Conservation (phyloP, 2,329 filamentous ascomycete genomes). For the Escovopsis weberi region DNA sequence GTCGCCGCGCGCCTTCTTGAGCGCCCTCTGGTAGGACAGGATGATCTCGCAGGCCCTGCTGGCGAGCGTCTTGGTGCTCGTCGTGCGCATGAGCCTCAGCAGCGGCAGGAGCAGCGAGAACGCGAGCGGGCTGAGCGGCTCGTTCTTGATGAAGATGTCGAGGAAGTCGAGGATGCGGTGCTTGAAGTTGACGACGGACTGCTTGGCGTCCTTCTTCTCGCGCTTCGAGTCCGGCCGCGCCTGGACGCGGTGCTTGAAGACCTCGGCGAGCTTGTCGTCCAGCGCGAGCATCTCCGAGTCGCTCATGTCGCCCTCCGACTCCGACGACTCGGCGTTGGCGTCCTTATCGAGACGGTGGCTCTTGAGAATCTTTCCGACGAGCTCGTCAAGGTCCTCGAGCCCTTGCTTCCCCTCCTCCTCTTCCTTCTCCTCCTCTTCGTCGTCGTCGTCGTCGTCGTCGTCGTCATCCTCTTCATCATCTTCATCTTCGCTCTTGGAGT, state of each 20-base stretch:
- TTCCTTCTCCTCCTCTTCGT: constrained; percentile 25
- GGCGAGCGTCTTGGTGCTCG: constrained; percentile 58
- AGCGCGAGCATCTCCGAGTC: constrained; percentile 91
- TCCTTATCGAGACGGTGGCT: constrained; percentile 52
- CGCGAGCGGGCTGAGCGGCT: constrained; percentile 51
- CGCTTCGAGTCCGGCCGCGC: constrained; percentile 54
- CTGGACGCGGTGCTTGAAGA: constrained; percentile 68
- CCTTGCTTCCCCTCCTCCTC: constrained; percentile 27
- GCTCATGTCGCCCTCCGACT: constrained; percentile 70
- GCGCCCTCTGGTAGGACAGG: constrained; percentile 51
- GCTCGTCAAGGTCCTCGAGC: constrained; percentile 47
- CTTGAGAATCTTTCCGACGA: constrained; percentile 64
- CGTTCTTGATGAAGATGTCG: constrained; percentile 68
- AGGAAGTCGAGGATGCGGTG: constrained; percentile 81
- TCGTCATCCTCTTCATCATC: constrained; percentile 31
- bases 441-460: constrained; percentile 26
- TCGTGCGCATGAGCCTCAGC: constrained; percentile 61
- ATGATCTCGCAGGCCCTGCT: constrained; percentile 62
- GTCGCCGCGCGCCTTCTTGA: constrained; percentile 38
- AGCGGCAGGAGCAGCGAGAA: constrained; percentile 62
- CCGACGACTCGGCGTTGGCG: constrained; percentile 37
- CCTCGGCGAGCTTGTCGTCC: constrained; percentile 67
- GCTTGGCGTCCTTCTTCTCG: constrained; percentile 74
- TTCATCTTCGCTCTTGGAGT: constrained; percentile 25
- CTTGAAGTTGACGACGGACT: constrained; percentile 88